Conservation (phyloP, 225 moss, liverwort and hornwort species). For the Lunularia cruciata region DNA sequence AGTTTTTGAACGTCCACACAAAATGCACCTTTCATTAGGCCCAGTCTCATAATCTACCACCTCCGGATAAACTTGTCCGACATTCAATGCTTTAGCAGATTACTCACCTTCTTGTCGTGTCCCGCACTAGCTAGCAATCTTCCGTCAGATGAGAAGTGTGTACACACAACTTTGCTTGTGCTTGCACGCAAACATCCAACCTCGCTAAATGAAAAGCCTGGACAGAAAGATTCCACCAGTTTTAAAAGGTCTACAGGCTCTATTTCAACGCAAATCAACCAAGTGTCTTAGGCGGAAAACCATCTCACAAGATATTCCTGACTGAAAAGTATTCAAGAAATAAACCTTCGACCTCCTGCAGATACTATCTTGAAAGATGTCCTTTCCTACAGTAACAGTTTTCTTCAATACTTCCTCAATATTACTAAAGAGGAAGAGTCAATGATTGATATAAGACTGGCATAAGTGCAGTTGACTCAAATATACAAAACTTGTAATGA, state of each 20-base stretch:
- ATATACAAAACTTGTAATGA: no score
- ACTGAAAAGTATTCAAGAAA: not conserved
- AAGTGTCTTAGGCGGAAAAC: not conserved
- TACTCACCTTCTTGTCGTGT: constrained; percentile 88
- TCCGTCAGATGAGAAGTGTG: constrained; percentile 97
- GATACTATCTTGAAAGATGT: no score
- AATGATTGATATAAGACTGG: no score
- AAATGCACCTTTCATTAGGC: no score
- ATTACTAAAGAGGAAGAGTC: no score
- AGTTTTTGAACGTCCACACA: no score
- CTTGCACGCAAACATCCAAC: constrained; percentile 97
- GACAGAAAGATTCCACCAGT: constrained; percentile 16
- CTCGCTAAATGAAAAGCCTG: constrained; percentile 98
- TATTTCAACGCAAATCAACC: not conserved
- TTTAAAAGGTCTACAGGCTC: not conserved
- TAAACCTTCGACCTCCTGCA: no score
- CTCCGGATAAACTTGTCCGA: not conserved
- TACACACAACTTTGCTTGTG: constrained; percentile 96
- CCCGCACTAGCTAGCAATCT: constrained; percentile 98
- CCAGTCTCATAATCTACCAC: no score
- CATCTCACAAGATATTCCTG: not conserved
- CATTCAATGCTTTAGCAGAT: not conserved
- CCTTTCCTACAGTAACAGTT: no score
- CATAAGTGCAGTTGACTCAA: no score
- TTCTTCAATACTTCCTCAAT: no score